phyloP scores from a whole-genome alignment of 148 eudicot genomes.

The Dysphania ambrosioides region DNA sequence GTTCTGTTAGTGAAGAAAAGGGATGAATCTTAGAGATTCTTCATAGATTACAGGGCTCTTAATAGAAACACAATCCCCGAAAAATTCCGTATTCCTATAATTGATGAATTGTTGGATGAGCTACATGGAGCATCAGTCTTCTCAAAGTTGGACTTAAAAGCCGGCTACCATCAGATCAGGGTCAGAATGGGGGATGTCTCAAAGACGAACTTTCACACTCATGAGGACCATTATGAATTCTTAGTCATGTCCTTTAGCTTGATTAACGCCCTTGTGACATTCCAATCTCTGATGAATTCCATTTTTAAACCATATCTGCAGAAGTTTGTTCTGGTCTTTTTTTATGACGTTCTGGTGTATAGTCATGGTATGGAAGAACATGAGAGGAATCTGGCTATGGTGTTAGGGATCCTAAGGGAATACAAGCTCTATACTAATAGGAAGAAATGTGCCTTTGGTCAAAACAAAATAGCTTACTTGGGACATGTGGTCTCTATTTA shows the following conservation, averaged over 20 bases:
- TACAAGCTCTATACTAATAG: too few species aligned
- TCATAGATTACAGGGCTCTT: neutral
- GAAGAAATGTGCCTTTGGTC: too few species aligned
- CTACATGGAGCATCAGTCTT: neutral
- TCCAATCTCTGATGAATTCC: slow-evolving; percentile 1
- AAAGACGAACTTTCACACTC: slow-evolving; percentile 5
- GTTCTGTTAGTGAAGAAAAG: neutral
- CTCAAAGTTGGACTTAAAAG: neutral
- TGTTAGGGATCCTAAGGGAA: too few species aligned
- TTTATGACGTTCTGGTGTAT: neutral
- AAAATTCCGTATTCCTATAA: neutral
- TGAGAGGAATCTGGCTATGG: too few species aligned
- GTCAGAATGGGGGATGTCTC: neutral
- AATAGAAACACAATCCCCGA: neutral
- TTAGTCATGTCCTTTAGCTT: too few species aligned
- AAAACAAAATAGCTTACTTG: too few species aligned
- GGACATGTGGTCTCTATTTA: too few species aligned
- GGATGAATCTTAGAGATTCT: neutral
- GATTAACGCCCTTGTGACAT: slow-evolving; percentile 11
- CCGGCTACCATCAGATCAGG: slow-evolving; percentile 5
- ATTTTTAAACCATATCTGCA: neutral
- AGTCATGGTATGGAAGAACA: neutral
- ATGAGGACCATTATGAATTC: too few species aligned
- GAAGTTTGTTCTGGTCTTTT: too few species aligned
- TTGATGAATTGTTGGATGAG: slow-evolving; percentile 10